These are phyloP conservation scores for Lasiodiplodia sp. DNA, from an alignment of 2,329 filamentous ascomycete genomes.

Conservation along the genomic window DNA sequence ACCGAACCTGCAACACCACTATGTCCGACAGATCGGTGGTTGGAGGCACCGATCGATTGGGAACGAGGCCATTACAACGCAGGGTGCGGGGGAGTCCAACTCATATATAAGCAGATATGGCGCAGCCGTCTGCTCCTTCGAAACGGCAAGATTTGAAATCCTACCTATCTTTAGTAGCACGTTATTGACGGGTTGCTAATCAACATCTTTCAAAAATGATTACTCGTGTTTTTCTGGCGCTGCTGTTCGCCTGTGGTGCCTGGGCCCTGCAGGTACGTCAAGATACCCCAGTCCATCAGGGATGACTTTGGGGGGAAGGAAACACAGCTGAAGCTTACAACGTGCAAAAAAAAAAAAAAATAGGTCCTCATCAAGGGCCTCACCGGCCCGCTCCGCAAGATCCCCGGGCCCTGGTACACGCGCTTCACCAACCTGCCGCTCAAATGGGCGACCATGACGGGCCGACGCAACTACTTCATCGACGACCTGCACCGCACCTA, in stretches of 20 bases:
- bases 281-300: not conserved
- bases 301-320: not conserved
- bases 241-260: not conserved
- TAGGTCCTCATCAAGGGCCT: not conserved
- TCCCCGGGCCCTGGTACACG: slow-evolving; percentile 45
- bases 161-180: not conserved
- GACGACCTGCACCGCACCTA: slow-evolving; percentile 46
- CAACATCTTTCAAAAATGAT: not conserved
- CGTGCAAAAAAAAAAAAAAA: not conserved
- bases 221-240: not conserved
- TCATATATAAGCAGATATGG: no score
- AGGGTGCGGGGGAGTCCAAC: not conserved
- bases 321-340: not conserved
- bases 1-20: not conserved
- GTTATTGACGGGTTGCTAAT: not conserved
- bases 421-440: slow-evolving; percentile 44
- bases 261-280: not conserved
- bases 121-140: no score
- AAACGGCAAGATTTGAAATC: not conserved
- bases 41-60: not conserved
- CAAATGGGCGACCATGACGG: slow-evolving; percentile 46
- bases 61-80: not conserved
- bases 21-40: not conserved
- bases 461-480: slow-evolving; percentile 49
- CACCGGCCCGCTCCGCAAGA: slow-evolving; percentile 34